Evolutionary conservation across 2,329 filamentous ascomycete genomes (phyloP), one percentile per base, ranked within the genome.

Genomic region (Coleophoma cylindrospora): DNA sequence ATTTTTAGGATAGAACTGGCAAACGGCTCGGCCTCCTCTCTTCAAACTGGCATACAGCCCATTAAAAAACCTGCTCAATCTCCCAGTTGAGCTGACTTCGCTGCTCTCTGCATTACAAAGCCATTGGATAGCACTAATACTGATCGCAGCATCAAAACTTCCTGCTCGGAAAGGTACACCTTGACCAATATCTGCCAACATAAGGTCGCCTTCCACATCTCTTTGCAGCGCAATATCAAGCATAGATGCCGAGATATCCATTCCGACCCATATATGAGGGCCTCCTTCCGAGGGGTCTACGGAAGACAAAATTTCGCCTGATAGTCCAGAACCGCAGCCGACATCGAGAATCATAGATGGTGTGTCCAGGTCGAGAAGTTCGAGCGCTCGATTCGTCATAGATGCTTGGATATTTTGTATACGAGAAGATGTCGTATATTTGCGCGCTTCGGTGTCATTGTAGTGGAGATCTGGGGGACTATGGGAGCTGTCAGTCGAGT

Each of bases 1-100:
- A 67, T 99, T 97, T 72, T 96, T 96, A 3, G 94, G 94, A 67
- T 99, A 99, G 69, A 99, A 99, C 64, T 99, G 94, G 66, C 91
- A 96, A 13, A 97, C 92, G 0, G 94, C 94, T 36, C 90, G 80
- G 1, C 90, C 94, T 6, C 94, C 94, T 17, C 94, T 77, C 56
- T 84, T 83, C 55, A 99, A 71, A 53, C 84, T 84, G 0, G 90
- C 87, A 69, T 97, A 99, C 2, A 99, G 71, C 0, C 91, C 90
- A 62, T 95, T 90, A 68, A 99, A 99, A 66, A 99, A 99, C 41
- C 92, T 77, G 4, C 81, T 79, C 22, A 99, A 70, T 6, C 94
- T 75, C 0, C 87, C 89, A 27, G 87, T 80, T 1, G 91, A 87
- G 1, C 81, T 88, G 0, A 94, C 91, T 45, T 95, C 90, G 64